Percentiles rank a stretch among this genome's conserved stretches.
Conservation (phyloP, 495 filamentous ascomycete genomes). For the Penicillium odoratum region DNA sequence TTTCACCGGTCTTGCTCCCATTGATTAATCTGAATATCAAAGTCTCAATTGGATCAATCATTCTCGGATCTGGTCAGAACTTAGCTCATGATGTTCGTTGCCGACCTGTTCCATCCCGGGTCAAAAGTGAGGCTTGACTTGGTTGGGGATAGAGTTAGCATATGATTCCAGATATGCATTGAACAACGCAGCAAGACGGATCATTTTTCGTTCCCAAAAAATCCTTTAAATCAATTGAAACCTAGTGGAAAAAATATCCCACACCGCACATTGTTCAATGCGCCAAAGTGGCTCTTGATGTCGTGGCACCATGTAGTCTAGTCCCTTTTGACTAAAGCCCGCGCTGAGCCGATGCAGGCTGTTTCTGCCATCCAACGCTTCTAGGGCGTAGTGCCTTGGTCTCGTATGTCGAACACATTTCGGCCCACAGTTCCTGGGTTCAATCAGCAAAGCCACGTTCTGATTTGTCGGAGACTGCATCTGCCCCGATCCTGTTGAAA, state of each 20-base stretch:
- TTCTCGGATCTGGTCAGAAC: conserved; percentile 12
- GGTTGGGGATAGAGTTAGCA: neutral
- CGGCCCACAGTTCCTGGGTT: conserved; percentile 3
- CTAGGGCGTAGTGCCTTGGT: conserved; percentile 13
- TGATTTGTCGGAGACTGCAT: neutral
- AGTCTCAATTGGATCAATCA: neutral
- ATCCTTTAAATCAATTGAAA: neutral
- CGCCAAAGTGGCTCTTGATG: conserved; percentile 34
- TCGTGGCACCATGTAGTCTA: conserved; percentile 42
- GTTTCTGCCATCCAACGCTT: conserved; percentile 25
- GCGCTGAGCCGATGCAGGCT: conserved; percentile 20
- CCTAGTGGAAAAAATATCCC: neutral
- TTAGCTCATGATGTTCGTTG: neutral
- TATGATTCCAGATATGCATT: neutral
- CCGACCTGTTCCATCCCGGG: conserved; percentile 5
- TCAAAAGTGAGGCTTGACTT: conserved; percentile 30
- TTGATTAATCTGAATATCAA: neutral
- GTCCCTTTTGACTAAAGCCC: conserved; percentile 13
- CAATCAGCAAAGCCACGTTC: neutral
- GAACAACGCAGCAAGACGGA: conserved; percentile 15
- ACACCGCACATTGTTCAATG: conserved; percentile 20
- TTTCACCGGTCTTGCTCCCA: neutral
- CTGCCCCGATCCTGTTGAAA: neutral
- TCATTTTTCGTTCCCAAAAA: neutral
- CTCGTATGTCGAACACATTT: conserved; percentile 19